Evolutionary conservation across 768 basidiomycete genomes (phyloP).

Genomic region (Pulveroboletus sp.): DNA sequence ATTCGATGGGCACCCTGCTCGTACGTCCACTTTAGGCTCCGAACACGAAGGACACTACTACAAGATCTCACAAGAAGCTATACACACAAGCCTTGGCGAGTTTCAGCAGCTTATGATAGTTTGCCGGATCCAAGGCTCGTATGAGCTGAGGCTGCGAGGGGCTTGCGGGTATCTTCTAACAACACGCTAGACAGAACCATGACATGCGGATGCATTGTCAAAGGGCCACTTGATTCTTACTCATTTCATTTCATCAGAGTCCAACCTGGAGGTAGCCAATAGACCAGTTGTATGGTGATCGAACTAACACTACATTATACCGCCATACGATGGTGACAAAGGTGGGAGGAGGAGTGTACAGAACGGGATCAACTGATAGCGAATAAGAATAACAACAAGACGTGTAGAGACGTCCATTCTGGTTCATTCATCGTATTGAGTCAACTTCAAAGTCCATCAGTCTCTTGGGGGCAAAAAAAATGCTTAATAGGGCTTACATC

Average conservation of each 20-base stretch:
- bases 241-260: background rate
- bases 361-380: conserved; percentile 9
- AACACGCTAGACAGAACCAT: background rate
- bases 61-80: too few species aligned
- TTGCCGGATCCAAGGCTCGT: background rate
- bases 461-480: background rate
- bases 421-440: conserved; percentile 26
- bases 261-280: background rate
- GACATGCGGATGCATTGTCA: background rate
- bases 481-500: conserved; percentile 51
- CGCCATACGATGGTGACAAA: background rate
- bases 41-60: background rate
- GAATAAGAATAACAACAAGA: conserved; percentile 24
- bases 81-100: background rate
- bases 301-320: conserved; percentile 2
- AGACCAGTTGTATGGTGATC: background rate
- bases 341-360: background rate
- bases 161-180: background rate
- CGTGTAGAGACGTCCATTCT: background rate
- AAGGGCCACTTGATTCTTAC: background rate
- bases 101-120: too few species aligned
- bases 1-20: too few species aligned
- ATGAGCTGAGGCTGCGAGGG: background rate
- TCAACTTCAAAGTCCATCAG: conserved; percentile 19
- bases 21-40: background rate